Conservation (phyloP, 495 filamentous ascomycete species). For the Neurospora tetrasperma region DNA sequence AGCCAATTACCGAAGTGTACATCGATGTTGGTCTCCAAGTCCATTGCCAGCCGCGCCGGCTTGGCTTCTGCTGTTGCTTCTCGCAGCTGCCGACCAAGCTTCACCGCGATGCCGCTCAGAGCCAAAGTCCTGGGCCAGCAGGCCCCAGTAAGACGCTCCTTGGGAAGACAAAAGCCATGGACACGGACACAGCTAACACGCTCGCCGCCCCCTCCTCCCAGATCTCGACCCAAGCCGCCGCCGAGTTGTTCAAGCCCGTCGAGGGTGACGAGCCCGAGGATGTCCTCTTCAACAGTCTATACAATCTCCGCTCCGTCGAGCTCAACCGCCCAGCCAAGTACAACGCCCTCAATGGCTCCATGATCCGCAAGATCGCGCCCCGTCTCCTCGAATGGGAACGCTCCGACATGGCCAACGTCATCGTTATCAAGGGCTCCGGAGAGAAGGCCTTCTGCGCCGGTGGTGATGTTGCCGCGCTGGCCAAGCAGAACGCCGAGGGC, state of each 20-base stretch:
- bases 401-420: conserved; percentile 82
- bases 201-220: conserved; percentile 16
- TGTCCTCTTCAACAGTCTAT: conserved; percentile 79
- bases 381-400: conserved; percentile 87
- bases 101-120: conserved; percentile 68
- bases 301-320: conserved; percentile 85
- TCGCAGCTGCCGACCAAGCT: conserved; percentile 19
- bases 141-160: conserved; percentile 31
- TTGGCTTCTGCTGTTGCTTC: conserved; percentile 27
- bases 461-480: conserved; percentile 76
- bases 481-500: conserved; percentile 57
- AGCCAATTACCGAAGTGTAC: conserved; percentile 11
- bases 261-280: conserved; percentile 73
- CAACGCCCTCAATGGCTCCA: conserved; percentile 85
- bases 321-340: conserved; percentile 86
- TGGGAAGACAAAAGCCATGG: background rate
- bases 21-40: conserved; percentile 30
- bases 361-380: conserved; percentile 85
- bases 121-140: conserved; percentile 64
- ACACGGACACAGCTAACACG: background rate
- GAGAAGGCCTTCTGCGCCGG: conserved; percentile 83
- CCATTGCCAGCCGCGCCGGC: conserved; percentile 29
- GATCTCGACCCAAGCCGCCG: conserved; percentile 45
- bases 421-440: conserved; percentile 85
- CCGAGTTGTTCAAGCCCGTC: conserved; percentile 25